Evolutionary conservation across 805 yeast genomes (phyloP).

Genomic region (Debaryomyces tyrocola): DNA sequence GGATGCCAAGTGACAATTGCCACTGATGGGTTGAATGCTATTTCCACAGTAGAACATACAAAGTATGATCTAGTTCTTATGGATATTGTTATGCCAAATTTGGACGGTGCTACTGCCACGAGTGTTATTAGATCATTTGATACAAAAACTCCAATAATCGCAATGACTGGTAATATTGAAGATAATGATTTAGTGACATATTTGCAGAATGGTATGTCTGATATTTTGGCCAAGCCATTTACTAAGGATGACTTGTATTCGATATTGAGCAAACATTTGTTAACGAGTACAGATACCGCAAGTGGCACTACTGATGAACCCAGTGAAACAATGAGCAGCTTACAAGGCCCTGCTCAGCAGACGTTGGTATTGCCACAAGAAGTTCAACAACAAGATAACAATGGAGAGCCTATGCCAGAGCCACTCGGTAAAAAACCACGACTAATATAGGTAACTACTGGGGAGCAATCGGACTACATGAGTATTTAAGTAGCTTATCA

Average conservation of each 20-base stretch:
- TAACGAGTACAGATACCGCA: constrained; percentile 24
- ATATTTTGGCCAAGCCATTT: constrained; percentile 91
- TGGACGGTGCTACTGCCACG: constrained; percentile 89
- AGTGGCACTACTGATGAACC: constrained; percentile 2
- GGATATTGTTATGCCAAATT: constrained; percentile 89
- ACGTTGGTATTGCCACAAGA: constrained; percentile 10
- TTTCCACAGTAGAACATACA: constrained; percentile 67
- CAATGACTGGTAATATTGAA: constrained; percentile 90
- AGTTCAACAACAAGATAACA: constrained; percentile 1
- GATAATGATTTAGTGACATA: constrained; percentile 79
- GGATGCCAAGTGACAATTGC: constrained; percentile 94
- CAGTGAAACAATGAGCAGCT: not conserved
- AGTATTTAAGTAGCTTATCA: no score
- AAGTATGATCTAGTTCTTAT: constrained; percentile 75
- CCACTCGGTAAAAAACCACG: constrained; percentile 22
- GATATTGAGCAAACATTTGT: constrained; percentile 73
- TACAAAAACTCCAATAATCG: constrained; percentile 83
- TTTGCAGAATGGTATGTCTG: constrained; percentile 86
- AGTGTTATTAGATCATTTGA: constrained; percentile 85
- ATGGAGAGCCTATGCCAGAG: constrained; percentile 7
- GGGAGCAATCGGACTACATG: not conserved
- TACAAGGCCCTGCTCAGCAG: constrained; percentile 9
- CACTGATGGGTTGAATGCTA: constrained; percentile 89
- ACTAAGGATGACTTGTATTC: constrained; percentile 80
- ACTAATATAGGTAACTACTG: constrained; percentile 6